A percentile compares a stretch with the other conserved stretches of the same genome.
Evolutionary conservation across 2,329 filamentous ascomycete species (phyloP).

Genomic region (Penicillium thymicola): DNA sequence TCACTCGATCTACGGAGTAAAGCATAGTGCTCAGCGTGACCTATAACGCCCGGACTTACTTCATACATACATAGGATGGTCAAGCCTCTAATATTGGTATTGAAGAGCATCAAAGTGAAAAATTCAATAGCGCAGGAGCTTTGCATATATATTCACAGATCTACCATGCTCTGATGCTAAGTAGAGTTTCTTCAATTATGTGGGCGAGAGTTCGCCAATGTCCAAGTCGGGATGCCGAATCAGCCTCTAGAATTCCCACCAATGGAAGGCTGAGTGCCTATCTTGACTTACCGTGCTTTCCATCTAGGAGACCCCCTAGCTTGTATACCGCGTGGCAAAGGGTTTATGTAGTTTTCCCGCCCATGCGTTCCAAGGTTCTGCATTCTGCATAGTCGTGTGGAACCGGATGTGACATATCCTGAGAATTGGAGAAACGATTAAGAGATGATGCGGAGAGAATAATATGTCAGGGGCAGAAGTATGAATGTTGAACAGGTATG

Average conservation of each 20-base stretch:
- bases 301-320: neutral
- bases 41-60: neutral
- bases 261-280: slow-evolving; percentile 26
- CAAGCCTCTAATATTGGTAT: neutral
- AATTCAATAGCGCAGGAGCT: neutral
- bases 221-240: slow-evolving; percentile 23
- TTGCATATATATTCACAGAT: neutral
- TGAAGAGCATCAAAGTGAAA: neutral
- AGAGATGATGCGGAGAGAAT: neutral
- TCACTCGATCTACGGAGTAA: neutral
- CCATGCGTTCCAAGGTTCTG: slow-evolving; percentile 12
- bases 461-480: neutral
- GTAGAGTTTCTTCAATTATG: neutral
- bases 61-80: neutral
- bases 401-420: neutral
- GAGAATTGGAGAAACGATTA: neutral
- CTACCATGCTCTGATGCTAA: neutral
- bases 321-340: slow-evolving; percentile 11
- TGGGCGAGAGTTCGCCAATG: slow-evolving; percentile 3
- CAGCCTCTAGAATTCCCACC: slow-evolving; percentile 11
- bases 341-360: neutral
- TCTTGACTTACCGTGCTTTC: slow-evolving; percentile 16
- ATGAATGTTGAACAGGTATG: neutral
- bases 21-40: too few species aligned
- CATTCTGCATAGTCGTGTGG: slow-evolving; percentile 2